A percentile compares a stretch with the other conserved stretches of the same genome.
phyloP scores from a whole-genome alignment of 768 basidiomycete species.

The Hygrocybe coccinea region DNA sequence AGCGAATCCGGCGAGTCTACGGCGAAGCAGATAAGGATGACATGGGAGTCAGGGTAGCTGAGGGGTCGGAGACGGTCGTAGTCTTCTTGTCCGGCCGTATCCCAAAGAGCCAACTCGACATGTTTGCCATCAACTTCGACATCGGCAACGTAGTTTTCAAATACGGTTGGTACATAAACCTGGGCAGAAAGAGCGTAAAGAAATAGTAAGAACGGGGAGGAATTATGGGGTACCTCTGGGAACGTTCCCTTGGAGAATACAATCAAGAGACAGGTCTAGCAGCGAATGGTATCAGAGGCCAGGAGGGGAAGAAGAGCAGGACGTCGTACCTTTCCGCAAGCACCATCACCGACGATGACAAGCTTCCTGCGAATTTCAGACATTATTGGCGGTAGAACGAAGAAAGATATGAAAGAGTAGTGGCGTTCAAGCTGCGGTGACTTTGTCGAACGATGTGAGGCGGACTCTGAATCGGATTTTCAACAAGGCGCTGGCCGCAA shows the following conservation, averaged over 20 bases:
- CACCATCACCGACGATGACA: slow-evolving; percentile 98
- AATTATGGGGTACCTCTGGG: slow-evolving; percentile 65
- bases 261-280: slow-evolving; percentile 88
- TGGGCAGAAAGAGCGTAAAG: slow-evolving; percentile 25
- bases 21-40: slow-evolving; percentile 98
- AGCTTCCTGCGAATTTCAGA: slow-evolving; percentile 98
- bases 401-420: slow-evolving; percentile 1
- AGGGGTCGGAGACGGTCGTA: slow-evolving; percentile 98
- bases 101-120: slow-evolving; percentile 98
- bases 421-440: neutral
- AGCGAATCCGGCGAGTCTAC: slow-evolving; percentile 97
- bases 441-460: slow-evolving; percentile 10
- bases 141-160: slow-evolving; percentile 99
- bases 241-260: slow-evolving; percentile 96
- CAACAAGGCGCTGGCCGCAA: slow-evolving; percentile 8
- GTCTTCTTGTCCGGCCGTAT: slow-evolving; percentile 99
- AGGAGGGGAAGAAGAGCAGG: slow-evolving; percentile 5
- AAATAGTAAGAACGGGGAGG: neutral
- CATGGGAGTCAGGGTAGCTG: slow-evolving; percentile 98
- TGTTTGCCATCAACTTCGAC: slow-evolving; percentile 98
- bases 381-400: slow-evolving; percentile 45
- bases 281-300: slow-evolving; percentile 1
- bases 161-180: slow-evolving; percentile 99
- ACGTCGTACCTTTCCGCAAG: slow-evolving; percentile 78
- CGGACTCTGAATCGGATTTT: slow-evolving; percentile 25